Conservation (phyloP, 2,329 filamentous ascomycete genomes). For the Ascochyta koolunga region DNA sequence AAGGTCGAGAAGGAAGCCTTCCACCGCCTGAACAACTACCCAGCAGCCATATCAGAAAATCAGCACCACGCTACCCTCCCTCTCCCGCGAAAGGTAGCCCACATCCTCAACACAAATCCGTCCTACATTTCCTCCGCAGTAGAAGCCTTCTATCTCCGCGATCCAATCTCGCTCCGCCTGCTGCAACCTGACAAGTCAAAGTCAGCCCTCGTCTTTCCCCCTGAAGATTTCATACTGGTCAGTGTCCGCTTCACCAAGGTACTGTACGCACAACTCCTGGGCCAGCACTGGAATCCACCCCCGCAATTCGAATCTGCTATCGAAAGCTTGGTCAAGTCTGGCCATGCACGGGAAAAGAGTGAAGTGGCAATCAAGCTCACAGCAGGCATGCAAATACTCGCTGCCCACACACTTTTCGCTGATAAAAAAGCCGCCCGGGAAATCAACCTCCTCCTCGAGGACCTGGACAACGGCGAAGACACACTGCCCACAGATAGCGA, state of each 20-base stretch:
- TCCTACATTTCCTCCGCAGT: constrained; percentile 80
- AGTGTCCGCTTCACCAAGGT: constrained; percentile 86
- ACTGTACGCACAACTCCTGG: constrained; percentile 87
- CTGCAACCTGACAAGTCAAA: constrained; percentile 61
- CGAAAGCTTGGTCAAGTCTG: constrained; percentile 35
- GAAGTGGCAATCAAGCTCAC: constrained; percentile 88
- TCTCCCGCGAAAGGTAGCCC: constrained; percentile 81
- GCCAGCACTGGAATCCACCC: constrained; percentile 76
- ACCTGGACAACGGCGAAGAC: constrained; percentile 74
- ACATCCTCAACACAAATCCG: constrained; percentile 76
- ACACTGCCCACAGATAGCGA: constrained; percentile 73
- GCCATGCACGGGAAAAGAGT: constrained; percentile 47
- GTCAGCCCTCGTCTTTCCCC: constrained; percentile 68
- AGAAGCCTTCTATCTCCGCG: constrained; percentile 91
- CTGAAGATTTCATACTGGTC: constrained; percentile 77
- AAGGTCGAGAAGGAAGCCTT: constrained; percentile 88
- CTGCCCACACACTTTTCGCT: constrained; percentile 69
- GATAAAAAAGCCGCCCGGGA: constrained; percentile 75
- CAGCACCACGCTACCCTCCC: constrained; percentile 76
- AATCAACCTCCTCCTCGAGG: constrained; percentile 76
- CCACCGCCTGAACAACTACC: constrained; percentile 84
- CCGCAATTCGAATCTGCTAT: constrained; percentile 61
- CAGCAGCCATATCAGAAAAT: constrained; percentile 72
- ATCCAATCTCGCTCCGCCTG: constrained; percentile 75
- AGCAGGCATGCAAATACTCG: constrained; percentile 88